Base-by-base conservation (phyloP, 2,329 filamentous ascomycete genomes). In the Penicillium sp. region DNA sequence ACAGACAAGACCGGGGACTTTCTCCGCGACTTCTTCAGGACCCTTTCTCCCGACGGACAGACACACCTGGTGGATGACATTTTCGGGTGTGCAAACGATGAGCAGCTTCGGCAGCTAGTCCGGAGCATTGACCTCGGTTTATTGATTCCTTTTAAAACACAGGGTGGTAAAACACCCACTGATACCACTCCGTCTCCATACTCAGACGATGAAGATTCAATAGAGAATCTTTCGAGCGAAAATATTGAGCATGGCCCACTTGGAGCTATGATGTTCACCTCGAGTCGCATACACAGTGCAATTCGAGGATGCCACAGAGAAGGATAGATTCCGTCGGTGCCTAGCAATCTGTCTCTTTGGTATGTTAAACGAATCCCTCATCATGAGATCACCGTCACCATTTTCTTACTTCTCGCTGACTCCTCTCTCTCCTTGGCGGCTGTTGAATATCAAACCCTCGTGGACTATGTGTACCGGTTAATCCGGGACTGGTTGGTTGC, bases 321-420 rank as follows among this genome's bases (percentile, higher is more conserved):
- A 64, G 27, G 68, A 70, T 49, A 60, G 61, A 25, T 70, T 71
- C 47, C 64, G 66, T 13, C 64, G 68, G 16, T 49, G 63, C 7
- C 56, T 70, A 7, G 68, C 65, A 14, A 53, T 62, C 22, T 64
- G 62, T 38, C 54, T 71, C 3, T 63, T 70, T 31, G 41, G 64
- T 68, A 57, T 36, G 57, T 58, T 22, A n/a, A n/a, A 25, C 4
- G 3, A 16, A 4, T 18, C 12, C 12, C 16, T 35, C 19, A 22
- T 30, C 14, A 41, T 19, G 11, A 31, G 4, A 13, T 41, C 11
- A 6, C 39, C 19, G 22, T 31, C n/a, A 46, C n/a, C 7, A 18
- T 12, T 1, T 8, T 40, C 31, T 39, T 41, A 11, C 11, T 13
- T n/a, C 3, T 3, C 8, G 19, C 50, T 57, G 48, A 57, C 40